Percentiles rank a stretch among this genome's conserved stretches.
phyloP scores from a whole-genome alignment of 2,329 filamentous ascomycete species.

The Camillea tinctor region DNA sequence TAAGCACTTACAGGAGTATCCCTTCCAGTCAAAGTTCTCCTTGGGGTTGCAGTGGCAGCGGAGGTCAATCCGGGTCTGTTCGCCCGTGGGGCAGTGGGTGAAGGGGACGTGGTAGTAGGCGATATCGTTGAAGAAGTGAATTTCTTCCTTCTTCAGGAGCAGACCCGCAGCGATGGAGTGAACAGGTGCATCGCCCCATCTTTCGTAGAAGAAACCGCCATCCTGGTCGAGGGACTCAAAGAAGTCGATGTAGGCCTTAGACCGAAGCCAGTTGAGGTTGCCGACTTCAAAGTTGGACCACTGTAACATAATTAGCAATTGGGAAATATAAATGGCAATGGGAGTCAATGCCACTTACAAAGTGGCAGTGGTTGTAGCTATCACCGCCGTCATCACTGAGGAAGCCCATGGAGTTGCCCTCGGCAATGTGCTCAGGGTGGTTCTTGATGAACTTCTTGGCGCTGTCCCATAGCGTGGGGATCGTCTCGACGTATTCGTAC shows the following conservation, averaged over 20 bases:
- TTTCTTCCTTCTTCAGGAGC: conserved; percentile 85
- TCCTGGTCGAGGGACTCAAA: conserved; percentile 86
- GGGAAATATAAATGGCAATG: not conserved
- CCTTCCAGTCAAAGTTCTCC: conserved; percentile 99
- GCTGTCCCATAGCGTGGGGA: conserved; percentile 93
- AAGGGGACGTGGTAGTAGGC: conserved; percentile 98
- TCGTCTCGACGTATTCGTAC: conserved; percentile 96
- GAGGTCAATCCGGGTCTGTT: conserved; percentile 77
- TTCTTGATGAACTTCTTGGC: conserved; percentile 91
- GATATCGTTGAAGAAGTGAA: conserved; percentile 99
- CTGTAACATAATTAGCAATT: conserved; percentile 44
- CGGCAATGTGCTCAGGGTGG: conserved; percentile 81
- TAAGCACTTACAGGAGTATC: conserved; percentile 78
- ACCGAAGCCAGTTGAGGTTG: conserved; percentile 89
- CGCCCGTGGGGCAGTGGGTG: conserved; percentile 92
- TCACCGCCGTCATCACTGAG: conserved; percentile 88
- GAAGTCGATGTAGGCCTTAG: conserved; percentile 83
- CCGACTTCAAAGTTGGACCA: conserved; percentile 99
- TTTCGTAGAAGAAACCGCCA: conserved; percentile 98
- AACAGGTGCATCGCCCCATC: conserved; percentile 96
- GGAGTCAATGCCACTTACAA: conserved; percentile 57
- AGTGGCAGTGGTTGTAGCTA: conserved; percentile 96
- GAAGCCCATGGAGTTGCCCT: conserved; percentile 86
- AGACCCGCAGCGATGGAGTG: conserved; percentile 94
- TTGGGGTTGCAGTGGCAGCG: conserved; percentile 94